Percentiles rank a stretch among this genome's conserved stretches.
phyloP scores from a whole-genome alignment of 768 basidiomycete species.

The Coprinopsis strossmayeri region DNA sequence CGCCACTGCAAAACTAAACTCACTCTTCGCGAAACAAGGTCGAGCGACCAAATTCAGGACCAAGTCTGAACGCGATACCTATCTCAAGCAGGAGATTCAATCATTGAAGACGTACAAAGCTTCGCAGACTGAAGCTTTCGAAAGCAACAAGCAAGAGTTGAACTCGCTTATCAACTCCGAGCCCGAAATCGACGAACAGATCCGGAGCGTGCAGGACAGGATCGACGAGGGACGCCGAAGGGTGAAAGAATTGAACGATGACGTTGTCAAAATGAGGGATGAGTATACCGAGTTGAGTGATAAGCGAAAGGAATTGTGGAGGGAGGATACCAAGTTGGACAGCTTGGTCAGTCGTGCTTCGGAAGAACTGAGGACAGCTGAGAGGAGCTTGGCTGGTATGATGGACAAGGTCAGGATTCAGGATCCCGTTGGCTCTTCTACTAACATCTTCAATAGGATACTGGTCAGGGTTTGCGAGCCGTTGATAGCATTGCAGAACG shows the following conservation, averaged over 20 bases:
- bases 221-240: slow-evolving; percentile 60
- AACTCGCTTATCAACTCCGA: slow-evolving; percentile 40
- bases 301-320: slow-evolving; percentile 87
- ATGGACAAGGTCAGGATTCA: slow-evolving; percentile 80
- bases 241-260: slow-evolving; percentile 53
- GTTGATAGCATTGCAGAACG: slow-evolving; percentile 80
- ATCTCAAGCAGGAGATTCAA: slow-evolving; percentile 71
- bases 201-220: slow-evolving; percentile 47
- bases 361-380: slow-evolving; percentile 76
- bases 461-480: slow-evolving; percentile 79
- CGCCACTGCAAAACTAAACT: slow-evolving; percentile 59
- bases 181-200: slow-evolving; percentile 51
- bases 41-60: slow-evolving; percentile 81
- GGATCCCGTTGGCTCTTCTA: not conserved
- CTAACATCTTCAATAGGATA: slow-evolving; percentile 53
- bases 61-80: slow-evolving; percentile 77
- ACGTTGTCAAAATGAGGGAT: slow-evolving; percentile 55
- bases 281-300: slow-evolving; percentile 66
- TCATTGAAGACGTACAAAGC: slow-evolving; percentile 57
- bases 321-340: slow-evolving; percentile 87
- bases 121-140: slow-evolving; percentile 51
- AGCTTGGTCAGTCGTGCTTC: slow-evolving; percentile 68
- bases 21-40: slow-evolving; percentile 87
- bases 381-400: slow-evolving; percentile 77
- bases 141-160: slow-evolving; percentile 45